Conservation (phyloP, 306 rosid species). For the Trichosanthes cucumerina region DNA sequence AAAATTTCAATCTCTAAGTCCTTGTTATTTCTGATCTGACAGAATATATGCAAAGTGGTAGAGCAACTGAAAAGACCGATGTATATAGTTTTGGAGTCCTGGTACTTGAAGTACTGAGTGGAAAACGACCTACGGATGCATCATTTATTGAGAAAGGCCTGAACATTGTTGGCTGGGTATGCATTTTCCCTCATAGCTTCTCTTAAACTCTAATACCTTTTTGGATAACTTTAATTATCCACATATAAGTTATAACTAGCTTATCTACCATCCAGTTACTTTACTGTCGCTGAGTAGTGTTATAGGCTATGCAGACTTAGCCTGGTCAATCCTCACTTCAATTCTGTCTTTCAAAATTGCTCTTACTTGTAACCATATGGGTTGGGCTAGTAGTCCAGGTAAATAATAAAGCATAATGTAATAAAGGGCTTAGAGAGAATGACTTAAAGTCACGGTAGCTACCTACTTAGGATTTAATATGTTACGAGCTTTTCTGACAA, state of each 20-base stretch:
- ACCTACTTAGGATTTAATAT: background rate
- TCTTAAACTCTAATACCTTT: background rate
- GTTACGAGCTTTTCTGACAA: background rate
- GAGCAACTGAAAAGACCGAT: slow-evolving; percentile 96
- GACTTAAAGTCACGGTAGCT: background rate
- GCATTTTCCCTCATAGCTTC: slow-evolving; percentile 9
- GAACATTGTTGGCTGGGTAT: slow-evolving; percentile 98
- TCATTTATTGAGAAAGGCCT: slow-evolving; percentile 92
- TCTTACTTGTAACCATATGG: background rate
- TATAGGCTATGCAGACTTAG: background rate
- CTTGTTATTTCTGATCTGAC: slow-evolving; percentile 16
- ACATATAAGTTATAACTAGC: background rate
- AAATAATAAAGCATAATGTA: too few relatives aligned
- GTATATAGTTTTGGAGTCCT: slow-evolving; percentile 92
- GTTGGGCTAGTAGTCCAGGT: too few relatives aligned
- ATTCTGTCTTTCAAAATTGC: background rate
- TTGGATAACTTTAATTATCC: background rate
- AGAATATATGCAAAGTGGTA: slow-evolving; percentile 99
- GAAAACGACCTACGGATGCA: slow-evolving; percentile 96
- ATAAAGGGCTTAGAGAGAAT: background rate
- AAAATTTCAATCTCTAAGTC: background rate
- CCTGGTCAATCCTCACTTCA: background rate
- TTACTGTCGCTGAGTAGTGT: background rate
- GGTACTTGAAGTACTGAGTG: slow-evolving; percentile 85
- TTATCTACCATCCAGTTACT: background rate